Conservation (phyloP, 805 yeast species). For the Lipomyces sp. region DNA sequence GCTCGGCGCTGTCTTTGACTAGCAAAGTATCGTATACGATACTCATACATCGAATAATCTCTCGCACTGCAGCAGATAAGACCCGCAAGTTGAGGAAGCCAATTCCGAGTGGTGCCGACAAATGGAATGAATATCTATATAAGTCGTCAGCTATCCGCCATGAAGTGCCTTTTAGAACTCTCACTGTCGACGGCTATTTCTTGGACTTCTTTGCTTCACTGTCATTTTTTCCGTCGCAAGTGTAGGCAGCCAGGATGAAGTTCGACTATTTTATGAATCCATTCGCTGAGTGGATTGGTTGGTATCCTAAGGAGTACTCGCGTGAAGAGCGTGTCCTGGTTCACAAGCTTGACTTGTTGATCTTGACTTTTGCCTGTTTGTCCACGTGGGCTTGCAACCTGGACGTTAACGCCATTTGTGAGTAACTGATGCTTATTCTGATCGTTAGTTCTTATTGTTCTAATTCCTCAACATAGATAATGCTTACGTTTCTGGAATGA, state of each 20-base stretch:
- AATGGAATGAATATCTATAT: too few relatives aligned
- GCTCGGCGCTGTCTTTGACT: too few relatives aligned
- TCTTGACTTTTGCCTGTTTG: constrained; percentile 20
- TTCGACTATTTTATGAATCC: constrained; percentile 27
- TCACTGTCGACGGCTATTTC: too few relatives aligned
- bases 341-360: constrained; percentile 22
- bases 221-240: too few relatives aligned
- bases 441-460: neutral
- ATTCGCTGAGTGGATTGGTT: constrained; percentile 24
- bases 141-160: too few relatives aligned
- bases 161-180: too few relatives aligned
- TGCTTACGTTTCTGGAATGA: constrained; percentile 46
- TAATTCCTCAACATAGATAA: constrained; percentile 33
- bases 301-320: constrained; percentile 24
- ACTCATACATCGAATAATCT: too few relatives aligned
- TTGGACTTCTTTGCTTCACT: too few relatives aligned
- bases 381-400: constrained; percentile 26
- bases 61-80: too few relatives aligned
- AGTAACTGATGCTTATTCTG: neutral
- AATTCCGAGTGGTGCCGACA: too few relatives aligned
- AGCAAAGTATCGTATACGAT: too few relatives aligned
- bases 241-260: constrained; percentile 13
- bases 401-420: constrained; percentile 22
- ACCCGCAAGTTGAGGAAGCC: too few relatives aligned
- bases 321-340: constrained; percentile 27